These are phyloP conservation scores for Peniophora sp. DNA, from an alignment of 1,284 basidiomycete genomes.

Conservation along the genomic window DNA sequence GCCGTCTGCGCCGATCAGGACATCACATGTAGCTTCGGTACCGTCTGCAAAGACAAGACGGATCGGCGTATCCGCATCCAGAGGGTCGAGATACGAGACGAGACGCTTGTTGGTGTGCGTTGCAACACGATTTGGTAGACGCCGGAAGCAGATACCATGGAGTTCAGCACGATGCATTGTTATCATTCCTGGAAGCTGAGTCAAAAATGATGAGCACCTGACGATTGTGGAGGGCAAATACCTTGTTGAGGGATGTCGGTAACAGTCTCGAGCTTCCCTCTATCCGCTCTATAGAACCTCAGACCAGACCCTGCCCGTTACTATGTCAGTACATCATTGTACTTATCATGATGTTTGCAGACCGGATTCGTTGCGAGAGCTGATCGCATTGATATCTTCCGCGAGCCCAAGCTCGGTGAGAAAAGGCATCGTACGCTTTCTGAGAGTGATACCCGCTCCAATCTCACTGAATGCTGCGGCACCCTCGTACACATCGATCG, in stretches of 20 bases:
- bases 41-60: slow-evolving; percentile 35
- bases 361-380: not conserved
- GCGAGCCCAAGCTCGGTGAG: slow-evolving; percentile 22
- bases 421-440: slow-evolving; percentile 24
- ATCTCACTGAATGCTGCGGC: slow-evolving; percentile 25
- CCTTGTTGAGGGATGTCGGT: slow-evolving; percentile 6
- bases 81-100: slow-evolving; percentile 25
- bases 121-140: slow-evolving; percentile 17
- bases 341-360: no score
- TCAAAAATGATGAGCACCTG: not conserved
- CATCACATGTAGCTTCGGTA: slow-evolving; percentile 29
- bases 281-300: not conserved
- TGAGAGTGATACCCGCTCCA: slow-evolving; percentile 29
- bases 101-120: slow-evolving; percentile 31
- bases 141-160: slow-evolving; percentile 27
- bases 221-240: not conserved
- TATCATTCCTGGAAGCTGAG: slow-evolving; percentile 27
- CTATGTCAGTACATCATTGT: not conserved
- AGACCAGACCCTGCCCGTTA: slow-evolving; percentile 15
- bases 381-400: slow-evolving; percentile 18
- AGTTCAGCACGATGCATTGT: slow-evolving; percentile 37
- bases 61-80: slow-evolving; percentile 16
- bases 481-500: slow-evolving; percentile 31
- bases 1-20: slow-evolving; percentile 43
- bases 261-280: not conserved